phyloP scores from a whole-genome alignment of 257 asterid genomes.

The Verbascum thapsus region DNA sequence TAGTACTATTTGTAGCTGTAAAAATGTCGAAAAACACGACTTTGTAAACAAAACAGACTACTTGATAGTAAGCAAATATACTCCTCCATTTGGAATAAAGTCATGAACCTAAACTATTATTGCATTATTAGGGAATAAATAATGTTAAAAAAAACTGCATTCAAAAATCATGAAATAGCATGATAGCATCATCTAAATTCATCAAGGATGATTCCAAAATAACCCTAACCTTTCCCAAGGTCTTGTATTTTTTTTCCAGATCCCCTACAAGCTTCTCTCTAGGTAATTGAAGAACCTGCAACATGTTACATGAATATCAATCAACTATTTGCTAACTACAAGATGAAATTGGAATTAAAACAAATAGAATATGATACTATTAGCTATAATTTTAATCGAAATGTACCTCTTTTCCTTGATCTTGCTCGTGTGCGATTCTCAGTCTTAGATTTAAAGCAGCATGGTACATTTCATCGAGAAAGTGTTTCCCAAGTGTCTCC shows the following conservation, averaged over 20 bases:
- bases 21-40: too few species aligned
- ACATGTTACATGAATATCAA: neutral
- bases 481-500: slow-evolving; percentile 39
- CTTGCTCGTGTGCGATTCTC: slow-evolving; percentile 63
- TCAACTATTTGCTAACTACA: neutral
- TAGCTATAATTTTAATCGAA: neutral
- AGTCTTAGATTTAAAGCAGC: slow-evolving; percentile 81
- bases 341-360: neutral
- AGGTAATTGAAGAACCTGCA: slow-evolving; percentile 57
- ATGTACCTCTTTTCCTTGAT: slow-evolving; percentile 67
- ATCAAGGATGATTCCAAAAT: slow-evolving; percentile 63
- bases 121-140: neutral
- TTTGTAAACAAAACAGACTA: neutral
- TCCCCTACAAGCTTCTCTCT: slow-evolving; percentile 62
- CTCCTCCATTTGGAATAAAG: neutral
- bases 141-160: neutral
- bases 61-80: neutral
- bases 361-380: neutral
- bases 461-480: slow-evolving; percentile 88
- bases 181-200: slow-evolving; percentile 65
- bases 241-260: slow-evolving; percentile 35
- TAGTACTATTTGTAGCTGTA: too few species aligned
- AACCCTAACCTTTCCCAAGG: slow-evolving; percentile 36
- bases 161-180: slow-evolving; percentile 72
- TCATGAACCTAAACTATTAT: neutral